Percentiles rank a stretch among this genome's conserved stretches.
Conservation (phyloP, 2,329 filamentous ascomycete species). For the Thielaviopsis ethacetica region DNA sequence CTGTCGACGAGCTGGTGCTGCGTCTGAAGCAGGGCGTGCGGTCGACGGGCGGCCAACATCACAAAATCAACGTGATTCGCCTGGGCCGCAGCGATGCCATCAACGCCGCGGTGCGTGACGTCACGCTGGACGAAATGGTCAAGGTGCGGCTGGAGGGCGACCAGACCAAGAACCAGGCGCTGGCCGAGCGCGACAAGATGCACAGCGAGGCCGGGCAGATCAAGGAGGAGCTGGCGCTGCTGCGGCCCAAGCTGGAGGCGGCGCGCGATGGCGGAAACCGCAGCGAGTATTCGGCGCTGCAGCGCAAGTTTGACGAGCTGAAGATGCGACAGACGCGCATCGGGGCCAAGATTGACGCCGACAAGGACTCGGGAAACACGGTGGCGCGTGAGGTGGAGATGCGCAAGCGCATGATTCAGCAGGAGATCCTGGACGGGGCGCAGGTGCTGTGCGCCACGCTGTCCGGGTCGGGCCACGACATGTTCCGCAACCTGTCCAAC, state of each 20-base stretch:
- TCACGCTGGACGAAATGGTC: slow-evolving; percentile 86
- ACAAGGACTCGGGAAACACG: slow-evolving; percentile 72
- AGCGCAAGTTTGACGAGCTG: slow-evolving; percentile 61
- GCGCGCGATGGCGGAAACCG: slow-evolving; percentile 40
- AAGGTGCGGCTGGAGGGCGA: slow-evolving; percentile 51
- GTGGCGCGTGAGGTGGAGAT: slow-evolving; percentile 74
- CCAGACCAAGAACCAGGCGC: slow-evolving; percentile 39
- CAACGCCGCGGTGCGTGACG: slow-evolving; percentile 73
- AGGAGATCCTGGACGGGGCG: slow-evolving; percentile 76
- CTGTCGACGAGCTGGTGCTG: slow-evolving; percentile 89
- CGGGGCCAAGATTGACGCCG: slow-evolving; percentile 69
- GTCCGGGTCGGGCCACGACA: slow-evolving; percentile 90
- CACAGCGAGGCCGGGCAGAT: slow-evolving; percentile 49
- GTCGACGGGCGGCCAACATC: slow-evolving; percentile 52
- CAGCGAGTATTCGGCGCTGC: slow-evolving; percentile 35
- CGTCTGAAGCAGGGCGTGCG: slow-evolving; percentile 79
- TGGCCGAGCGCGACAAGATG: slow-evolving; percentile 39
- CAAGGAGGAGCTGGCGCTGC: slow-evolving; percentile 51
- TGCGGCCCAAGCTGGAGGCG: slow-evolving; percentile 56
- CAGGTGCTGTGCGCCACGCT: slow-evolving; percentile 91
- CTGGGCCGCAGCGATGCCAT: slow-evolving; percentile 85
- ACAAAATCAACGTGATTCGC: slow-evolving; percentile 74
- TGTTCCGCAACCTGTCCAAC: slow-evolving; percentile 82
- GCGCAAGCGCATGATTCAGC: slow-evolving; percentile 66
- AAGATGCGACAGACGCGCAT: slow-evolving; percentile 59